Evolutionary conservation across 2,329 filamentous ascomycete genomes (phyloP), one percentile per base, ranked within the genome.

Genomic region (Epicoccum sorghinum): DNA sequence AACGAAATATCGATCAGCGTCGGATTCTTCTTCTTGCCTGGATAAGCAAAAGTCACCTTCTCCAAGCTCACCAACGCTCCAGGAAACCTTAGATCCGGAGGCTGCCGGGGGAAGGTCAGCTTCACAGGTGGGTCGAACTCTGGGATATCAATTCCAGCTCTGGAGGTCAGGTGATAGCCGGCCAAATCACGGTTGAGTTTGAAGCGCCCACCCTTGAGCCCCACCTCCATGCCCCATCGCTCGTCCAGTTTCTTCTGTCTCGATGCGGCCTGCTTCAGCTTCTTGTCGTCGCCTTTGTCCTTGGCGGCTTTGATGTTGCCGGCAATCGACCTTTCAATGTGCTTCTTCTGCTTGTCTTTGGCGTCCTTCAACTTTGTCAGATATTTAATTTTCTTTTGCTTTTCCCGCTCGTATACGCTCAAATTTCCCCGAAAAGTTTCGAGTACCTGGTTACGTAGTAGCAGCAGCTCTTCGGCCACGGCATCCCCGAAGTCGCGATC

Each of bases 201-300:
- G 80, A 96, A 96, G 2, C 89, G 80, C 4, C 84, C 84, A 1
- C 91, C 91, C 46, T 82, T 87, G 6, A 86, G 84, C 59, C 79
- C 89, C 36, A 91, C 87, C 66, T 93, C 83, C 64, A 96, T 73
- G 0, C 91, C 91, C 85, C 87, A 89, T 5, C 90, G 81, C 50
- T 95, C 88, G 52, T 96, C 90, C 1, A 96, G 81, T 70, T 91
- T 93, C 79, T 92, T 93, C 76, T 93, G 89, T 0, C 90, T 82
- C 4, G 88, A 90, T 59, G 92, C 93, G 4, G 90, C 91, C 77
- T 93, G 89, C n/a, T 89, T 86, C 3, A 96, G 80, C 70, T 92
- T 93, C 69, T 93, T 93, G 63, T 92, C 88, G 66, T 96, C 91
- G 27, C 91, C 89, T 24, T 87, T 88, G 42, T 86, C 86, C 70